phyloP scores from a whole-genome alignment of 495 filamentous ascomycete species.

The Penicillium simplicissimum region DNA sequence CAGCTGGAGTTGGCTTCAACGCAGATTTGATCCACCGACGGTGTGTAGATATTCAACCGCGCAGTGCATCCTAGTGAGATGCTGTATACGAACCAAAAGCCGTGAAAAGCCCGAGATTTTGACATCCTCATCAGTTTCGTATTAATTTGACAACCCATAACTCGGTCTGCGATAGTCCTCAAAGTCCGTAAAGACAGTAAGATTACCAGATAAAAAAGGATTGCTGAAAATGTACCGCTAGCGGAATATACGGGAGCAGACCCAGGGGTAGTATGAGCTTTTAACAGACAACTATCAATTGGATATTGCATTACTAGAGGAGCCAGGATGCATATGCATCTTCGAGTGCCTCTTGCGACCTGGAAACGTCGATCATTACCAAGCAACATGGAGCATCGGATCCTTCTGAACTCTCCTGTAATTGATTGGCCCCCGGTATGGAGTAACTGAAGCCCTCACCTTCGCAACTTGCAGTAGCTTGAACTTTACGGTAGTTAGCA shows the following conservation, averaged over 20 bases:
- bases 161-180: too few species aligned
- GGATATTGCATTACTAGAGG: neutral
- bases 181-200: neutral
- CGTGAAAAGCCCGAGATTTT: neutral
- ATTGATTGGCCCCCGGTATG: neutral
- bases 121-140: neutral
- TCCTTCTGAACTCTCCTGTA: neutral
- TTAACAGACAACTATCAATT: neutral
- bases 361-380: constrained; percentile 1
- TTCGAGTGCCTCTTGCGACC: neutral
- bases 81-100: neutral
- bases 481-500: neutral
- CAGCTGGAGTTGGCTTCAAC: neutral
- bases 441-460: neutral
- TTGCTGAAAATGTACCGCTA: too few species aligned
- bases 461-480: neutral
- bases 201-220: neutral
- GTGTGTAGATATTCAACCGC: neutral
- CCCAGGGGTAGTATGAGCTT: neutral
- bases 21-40: neutral
- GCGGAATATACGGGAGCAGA: too few species aligned
- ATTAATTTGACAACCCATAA: neutral
- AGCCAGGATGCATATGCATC: neutral
- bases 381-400: neutral
- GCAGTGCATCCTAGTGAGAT: neutral